phyloP scores from a whole-genome alignment of 2,329 filamentous ascomycete species.

The Exophiala viscosa region DNA sequence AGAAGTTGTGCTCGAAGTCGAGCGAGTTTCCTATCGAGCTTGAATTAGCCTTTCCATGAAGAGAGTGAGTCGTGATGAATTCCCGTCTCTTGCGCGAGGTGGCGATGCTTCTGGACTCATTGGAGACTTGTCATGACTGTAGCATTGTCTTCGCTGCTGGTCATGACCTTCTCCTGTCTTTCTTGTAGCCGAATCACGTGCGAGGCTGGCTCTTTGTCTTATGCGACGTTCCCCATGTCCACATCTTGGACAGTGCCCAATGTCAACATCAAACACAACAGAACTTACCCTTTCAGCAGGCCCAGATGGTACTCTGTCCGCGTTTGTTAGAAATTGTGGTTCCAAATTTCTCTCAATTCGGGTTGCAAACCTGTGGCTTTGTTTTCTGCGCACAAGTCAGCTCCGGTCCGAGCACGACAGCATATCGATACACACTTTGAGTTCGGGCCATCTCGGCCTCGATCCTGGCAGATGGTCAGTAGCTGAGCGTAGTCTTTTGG shows the following conservation, averaged over 20 bases:
- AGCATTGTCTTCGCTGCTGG: too few relatives aligned
- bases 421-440: slow-evolving; percentile 67
- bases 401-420: slow-evolving; percentile 10
- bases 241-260: background rate
- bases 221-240: background rate
- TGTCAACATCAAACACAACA: background rate
- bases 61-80: too few relatives aligned
- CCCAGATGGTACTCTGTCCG: slow-evolving; percentile 90
- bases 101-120: too few relatives aligned
- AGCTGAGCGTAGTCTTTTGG: background rate
- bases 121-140: too few relatives aligned
- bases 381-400: slow-evolving; percentile 65
- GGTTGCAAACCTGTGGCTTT: slow-evolving; percentile 87
- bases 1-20: slow-evolving; percentile 90
- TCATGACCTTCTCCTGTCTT: too few relatives aligned
- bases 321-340: slow-evolving; percentile 35
- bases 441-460: slow-evolving; percentile 99
- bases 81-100: too few relatives aligned
- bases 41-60: slow-evolving; percentile 11
- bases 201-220: background rate
- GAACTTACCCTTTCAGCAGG: slow-evolving; percentile 82
- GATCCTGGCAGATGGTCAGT: slow-evolving; percentile 60
- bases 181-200: background rate
- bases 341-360: slow-evolving; percentile 5
- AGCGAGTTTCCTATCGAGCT: slow-evolving; percentile 73